A percentile compares a stretch with the other conserved stretches of the same genome.
phyloP scores from a whole-genome alignment of 305 asterid genomes.

The Fraxinus ornus region DNA sequence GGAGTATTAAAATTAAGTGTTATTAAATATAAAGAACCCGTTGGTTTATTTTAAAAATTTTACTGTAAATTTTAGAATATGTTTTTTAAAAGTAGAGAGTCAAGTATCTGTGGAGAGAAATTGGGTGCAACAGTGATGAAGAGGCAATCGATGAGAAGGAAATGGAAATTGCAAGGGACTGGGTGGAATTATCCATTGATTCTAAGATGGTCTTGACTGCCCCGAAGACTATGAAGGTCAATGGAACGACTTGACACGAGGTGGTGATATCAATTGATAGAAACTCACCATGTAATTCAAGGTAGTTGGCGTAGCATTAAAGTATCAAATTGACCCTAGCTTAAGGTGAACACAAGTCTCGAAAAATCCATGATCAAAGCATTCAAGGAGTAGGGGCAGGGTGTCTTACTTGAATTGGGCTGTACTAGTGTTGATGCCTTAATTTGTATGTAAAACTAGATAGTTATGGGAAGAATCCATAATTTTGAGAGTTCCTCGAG shows the following conservation, averaged over 20 bases:
- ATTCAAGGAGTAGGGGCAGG: not conserved
- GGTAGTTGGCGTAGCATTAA: not conserved
- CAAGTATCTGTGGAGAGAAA: not conserved
- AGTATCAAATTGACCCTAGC: too few relatives aligned
- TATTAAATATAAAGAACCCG: too few relatives aligned
- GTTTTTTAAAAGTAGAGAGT: too few relatives aligned
- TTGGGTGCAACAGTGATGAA: not conserved
- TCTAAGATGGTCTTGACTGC: not conserved
- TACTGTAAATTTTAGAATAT: too few relatives aligned
- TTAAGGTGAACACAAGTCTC: too few relatives aligned
- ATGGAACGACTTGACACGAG: not conserved
- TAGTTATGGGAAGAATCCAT: too few relatives aligned
- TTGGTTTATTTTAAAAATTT: too few relatives aligned
- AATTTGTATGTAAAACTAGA: too few relatives aligned
- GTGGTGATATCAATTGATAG: not conserved
- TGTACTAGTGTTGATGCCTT: not conserved
- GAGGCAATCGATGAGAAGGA: not conserved
- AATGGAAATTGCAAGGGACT: not conserved
- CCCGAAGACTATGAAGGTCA: not conserved
- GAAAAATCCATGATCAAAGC: too few relatives aligned
- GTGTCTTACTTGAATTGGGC: not conserved
- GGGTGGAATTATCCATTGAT: not conserved
- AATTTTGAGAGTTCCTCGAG: too few relatives aligned
- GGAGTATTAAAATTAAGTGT: too few relatives aligned
- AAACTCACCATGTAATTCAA: not conserved